A percentile compares a stretch with the other conserved stretches of the same genome.
These are phyloP conservation scores for Lyophyllum decastes DNA, from an alignment of 768 basidiomycete species.

Conservation along the genomic window DNA sequence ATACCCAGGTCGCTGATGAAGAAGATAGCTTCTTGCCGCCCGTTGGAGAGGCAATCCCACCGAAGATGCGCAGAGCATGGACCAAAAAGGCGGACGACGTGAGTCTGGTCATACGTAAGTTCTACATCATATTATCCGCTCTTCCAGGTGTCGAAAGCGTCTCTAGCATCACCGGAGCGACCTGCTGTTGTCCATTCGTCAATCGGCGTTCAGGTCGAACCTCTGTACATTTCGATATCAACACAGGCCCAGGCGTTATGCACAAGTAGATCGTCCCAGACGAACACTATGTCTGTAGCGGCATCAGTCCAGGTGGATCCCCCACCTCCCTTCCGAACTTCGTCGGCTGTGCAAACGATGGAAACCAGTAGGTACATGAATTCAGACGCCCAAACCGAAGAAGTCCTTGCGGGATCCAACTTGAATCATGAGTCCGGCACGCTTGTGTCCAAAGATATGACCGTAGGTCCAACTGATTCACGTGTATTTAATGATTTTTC, in stretches of 20 bases:
- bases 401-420: not conserved
- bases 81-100: conserved; percentile 48
- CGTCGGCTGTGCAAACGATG: conserved; percentile 18
- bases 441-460: not conserved
- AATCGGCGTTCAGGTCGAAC: conserved; percentile 43
- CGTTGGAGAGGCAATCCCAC: conserved; percentile 46
- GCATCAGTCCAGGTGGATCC: conserved; percentile 23
- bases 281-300: conserved; percentile 14
- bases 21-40: conserved; percentile 33
- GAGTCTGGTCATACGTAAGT: conserved; percentile 40
- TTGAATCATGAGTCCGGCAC: not conserved
- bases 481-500: conserved; percentile 7
- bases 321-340: conserved; percentile 3
- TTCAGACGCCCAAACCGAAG: conserved; percentile 23
- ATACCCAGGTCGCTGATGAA: conserved; percentile 39
- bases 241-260: conserved; percentile 31
- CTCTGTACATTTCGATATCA: conserved; percentile 33
- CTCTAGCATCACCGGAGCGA: conserved; percentile 8
- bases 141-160: conserved; percentile 1
- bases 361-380: conserved; percentile 12
- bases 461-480: conserved; percentile 16
- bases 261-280: conserved; percentile 24
- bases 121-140: not conserved
- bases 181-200: conserved; percentile 31
- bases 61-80: conserved; percentile 69